Percentiles rank a stretch among this genome's conserved stretches.
Evolutionary conservation across 1,284 basidiomycete genomes (phyloP).

Genomic region (Cerioporus squamosus): DNA sequence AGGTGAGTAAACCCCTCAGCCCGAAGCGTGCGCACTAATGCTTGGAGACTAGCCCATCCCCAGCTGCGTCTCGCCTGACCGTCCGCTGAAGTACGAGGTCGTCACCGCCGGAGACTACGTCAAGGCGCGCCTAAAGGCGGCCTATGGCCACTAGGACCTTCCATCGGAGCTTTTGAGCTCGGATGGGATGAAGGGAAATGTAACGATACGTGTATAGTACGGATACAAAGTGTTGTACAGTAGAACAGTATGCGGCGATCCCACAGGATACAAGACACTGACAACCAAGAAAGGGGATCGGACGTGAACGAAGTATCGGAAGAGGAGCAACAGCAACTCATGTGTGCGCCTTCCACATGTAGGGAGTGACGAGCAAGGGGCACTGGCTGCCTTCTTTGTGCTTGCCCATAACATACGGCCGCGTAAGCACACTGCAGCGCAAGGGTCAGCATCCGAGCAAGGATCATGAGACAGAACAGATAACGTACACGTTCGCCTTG

Average conservation of each 20-base stretch:
- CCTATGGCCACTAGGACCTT: constrained; percentile 48
- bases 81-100: constrained; percentile 71
- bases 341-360: constrained; percentile 19
- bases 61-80: constrained; percentile 68
- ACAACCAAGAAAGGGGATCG: too few species aligned
- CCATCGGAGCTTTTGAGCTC: too few species aligned
- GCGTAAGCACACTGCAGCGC: constrained; percentile 67
- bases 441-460: constrained; percentile 1
- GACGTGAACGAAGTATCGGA: neutral
- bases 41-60: constrained; percentile 57
- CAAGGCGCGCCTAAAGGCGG: constrained; percentile 64
- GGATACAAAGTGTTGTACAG: too few species aligned
- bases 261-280: too few species aligned
- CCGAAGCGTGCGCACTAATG: neutral
- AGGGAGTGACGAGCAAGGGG: constrained; percentile 57
- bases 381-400: constrained; percentile 70
- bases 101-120: constrained; percentile 79
- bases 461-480: neutral
- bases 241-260: too few species aligned
- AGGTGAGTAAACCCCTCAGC: constrained; percentile 4
- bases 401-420: constrained; percentile 67
- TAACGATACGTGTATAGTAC: too few species aligned
- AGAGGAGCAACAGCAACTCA: neutral
- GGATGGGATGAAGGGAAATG: too few species aligned
- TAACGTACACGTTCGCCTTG: constrained; percentile 68